These are phyloP conservation scores for Xylaria scruposa DNA, from an alignment of 495 filamentous ascomycete genomes.

Conservation along the genomic window DNA sequence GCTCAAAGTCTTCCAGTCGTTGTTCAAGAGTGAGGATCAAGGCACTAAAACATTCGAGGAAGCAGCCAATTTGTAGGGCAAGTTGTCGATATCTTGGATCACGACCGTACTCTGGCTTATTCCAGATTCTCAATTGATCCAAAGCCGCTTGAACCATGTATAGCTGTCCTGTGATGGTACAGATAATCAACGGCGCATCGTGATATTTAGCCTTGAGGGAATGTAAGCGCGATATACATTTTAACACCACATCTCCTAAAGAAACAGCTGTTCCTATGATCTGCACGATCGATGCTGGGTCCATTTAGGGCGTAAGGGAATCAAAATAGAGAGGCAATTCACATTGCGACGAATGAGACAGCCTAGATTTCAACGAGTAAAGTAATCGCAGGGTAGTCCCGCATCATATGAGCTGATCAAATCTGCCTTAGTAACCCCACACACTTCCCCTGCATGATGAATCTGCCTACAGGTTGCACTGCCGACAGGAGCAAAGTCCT, in stretches of 20 bases:
- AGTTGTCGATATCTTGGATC: conserved; percentile 11
- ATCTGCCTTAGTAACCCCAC: neutral
- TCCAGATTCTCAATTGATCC: conserved; percentile 11
- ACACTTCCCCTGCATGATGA: no score
- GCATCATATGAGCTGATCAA: neutral
- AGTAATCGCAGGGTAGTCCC: neutral
- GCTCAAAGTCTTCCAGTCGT: neutral
- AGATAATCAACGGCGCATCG: conserved; percentile 16
- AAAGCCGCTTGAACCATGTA: conserved; percentile 19
- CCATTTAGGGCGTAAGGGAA: conserved; percentile 4
- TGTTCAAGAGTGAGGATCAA: neutral
- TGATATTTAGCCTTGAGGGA: conserved; percentile 18
- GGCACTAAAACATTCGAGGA: neutral
- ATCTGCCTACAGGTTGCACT: neutral
- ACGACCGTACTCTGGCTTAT: neutral
- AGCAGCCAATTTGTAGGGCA: neutral
- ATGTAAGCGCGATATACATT: conserved; percentile 19
- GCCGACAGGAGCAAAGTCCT: neutral
- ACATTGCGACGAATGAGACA: neutral
- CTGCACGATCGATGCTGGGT: conserved; percentile 20
- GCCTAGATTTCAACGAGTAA: neutral
- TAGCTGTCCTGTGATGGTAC: conserved; percentile 24
- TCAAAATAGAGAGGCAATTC: neutral
- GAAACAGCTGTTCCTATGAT: conserved; percentile 22
- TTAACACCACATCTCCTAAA: conserved; percentile 27